Evolutionary conservation across 164 flowering plant species (phyloP), one percentile per base, ranked within the genome.

Genomic region (Cinnamomum chago): DNA sequence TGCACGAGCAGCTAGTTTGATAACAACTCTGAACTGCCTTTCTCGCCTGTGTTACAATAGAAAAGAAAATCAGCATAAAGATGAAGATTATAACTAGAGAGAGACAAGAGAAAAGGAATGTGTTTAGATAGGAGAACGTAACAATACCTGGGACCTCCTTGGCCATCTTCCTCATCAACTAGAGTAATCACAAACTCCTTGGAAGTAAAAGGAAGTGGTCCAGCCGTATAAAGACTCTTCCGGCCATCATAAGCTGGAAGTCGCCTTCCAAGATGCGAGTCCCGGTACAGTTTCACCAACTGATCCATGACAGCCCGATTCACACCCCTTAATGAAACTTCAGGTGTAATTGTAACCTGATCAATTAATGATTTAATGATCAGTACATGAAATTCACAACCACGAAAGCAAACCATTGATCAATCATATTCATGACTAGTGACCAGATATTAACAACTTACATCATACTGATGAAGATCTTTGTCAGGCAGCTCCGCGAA

Each of bases 161-260:
- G 70, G 65, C 92, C 94, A 79, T 96, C 97, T 58, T 94, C 98
- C 62, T 96, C 97, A 81, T 92, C 97, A 62, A 84, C 62, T 14
- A 92, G 91, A 50, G 82, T 87, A 33, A 96, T 89, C 47, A 76
- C 83, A 74, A 96, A 96, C 70, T 92, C 97, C 74, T 82, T 89
- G 0, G 83, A 75, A 11, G 72, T 52, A 73, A 96, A 96, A n/a
- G 99, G 99, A 6, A 96, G 87, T 2, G 97, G 91, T 1, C 99
- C 98, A 62, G 99, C 99, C 62, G 99, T 96, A 70, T 94, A 96
- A 3, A 96, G 86, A 84, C 97, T 89, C 84, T 94, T 96, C 47
- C 97, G 80, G 0, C 99, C 99, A 89, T 95, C 99, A 86, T 95
- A 95, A 64, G 94, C 99, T 51, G 99, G 99, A 75, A 93, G 93